These are phyloP conservation scores for Chloromonas sp. DNA, from an alignment of 163 green algal genomes.

Conservation along the genomic window DNA sequence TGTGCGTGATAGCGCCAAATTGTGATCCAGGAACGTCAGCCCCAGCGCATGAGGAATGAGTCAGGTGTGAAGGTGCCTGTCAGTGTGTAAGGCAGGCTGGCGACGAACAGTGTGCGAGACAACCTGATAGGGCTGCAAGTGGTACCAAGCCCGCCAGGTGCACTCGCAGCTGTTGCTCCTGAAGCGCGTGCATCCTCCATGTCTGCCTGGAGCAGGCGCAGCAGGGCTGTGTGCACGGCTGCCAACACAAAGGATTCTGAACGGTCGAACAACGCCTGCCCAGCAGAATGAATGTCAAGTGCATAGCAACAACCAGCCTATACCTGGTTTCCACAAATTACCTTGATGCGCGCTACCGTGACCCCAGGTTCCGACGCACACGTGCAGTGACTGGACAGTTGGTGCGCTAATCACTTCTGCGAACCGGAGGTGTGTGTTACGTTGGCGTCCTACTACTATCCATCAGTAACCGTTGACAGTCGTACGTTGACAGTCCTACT, in stretches of 20 bases:
- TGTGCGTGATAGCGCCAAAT: not conserved
- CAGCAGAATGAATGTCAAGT: not conserved
- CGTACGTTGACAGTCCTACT: too few relatives aligned
- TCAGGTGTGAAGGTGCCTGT: not conserved
- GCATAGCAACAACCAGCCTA: too few relatives aligned
- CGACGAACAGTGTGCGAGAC: not conserved
- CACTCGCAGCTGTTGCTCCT: conserved; percentile 10
- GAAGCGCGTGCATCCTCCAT: conserved; percentile 73
- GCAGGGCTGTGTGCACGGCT: conserved; percentile 69
- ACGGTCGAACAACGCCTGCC: conserved; percentile 42
- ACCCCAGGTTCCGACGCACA: too few relatives aligned
- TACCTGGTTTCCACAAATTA: too few relatives aligned
- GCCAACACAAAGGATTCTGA: conserved; percentile 45
- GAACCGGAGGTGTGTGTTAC: too few relatives aligned
- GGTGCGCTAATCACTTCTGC: too few relatives aligned
- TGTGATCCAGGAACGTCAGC: not conserved
- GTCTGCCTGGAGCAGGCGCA: conserved; percentile 80
- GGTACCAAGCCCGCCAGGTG: not conserved
- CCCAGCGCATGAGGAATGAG: not conserved
- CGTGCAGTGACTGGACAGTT: too few relatives aligned
- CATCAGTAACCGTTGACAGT: too few relatives aligned
- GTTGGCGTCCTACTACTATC: too few relatives aligned
- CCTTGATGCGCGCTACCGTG: too few relatives aligned
- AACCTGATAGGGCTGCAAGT: not conserved
- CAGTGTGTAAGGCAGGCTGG: not conserved